Evolutionary conservation across 2,329 filamentous ascomycete species (phyloP).

Genomic region (Ophiocordyceps camponoti-floridani): DNA sequence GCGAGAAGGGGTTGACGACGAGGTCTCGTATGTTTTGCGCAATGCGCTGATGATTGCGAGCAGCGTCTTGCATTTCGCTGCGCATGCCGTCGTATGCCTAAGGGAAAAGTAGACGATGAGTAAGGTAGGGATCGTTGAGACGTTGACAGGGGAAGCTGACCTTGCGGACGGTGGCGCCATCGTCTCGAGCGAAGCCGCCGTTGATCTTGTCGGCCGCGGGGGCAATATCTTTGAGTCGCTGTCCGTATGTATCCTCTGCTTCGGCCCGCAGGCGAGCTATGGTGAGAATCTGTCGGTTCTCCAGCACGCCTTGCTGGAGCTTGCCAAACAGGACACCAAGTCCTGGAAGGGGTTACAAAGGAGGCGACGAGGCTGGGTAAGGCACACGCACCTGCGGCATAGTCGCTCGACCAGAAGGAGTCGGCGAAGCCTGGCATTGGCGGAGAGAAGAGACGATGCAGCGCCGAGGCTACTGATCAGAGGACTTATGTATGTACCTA

Average conservation of each 20-base stretch:
- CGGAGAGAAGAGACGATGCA: conserved; percentile 1
- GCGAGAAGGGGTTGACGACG: conserved; percentile 81
- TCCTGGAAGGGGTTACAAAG: conserved; percentile 24
- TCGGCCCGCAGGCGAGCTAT: conserved; percentile 89
- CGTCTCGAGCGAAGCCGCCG: conserved; percentile 76
- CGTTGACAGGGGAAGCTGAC: conserved; percentile 22
- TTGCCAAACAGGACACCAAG: conserved; percentile 91
- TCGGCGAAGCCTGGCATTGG: conserved; percentile 80
- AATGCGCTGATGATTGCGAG: conserved; percentile 85
- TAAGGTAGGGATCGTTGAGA: not conserved
- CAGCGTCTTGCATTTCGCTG: conserved; percentile 78
- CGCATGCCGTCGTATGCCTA: conserved; percentile 90
- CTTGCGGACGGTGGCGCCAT: conserved; percentile 91
- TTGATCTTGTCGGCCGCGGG: conserved; percentile 64
- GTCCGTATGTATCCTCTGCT: conserved; percentile 79
- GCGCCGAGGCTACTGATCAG: too few relatives aligned
- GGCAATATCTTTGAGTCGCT: conserved; percentile 64
- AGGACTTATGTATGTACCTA: too few relatives aligned
- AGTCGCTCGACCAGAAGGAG: conserved; percentile 96
- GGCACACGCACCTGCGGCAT: conserved; percentile 59
- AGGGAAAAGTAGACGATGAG: not conserved
- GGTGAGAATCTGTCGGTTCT: conserved; percentile 86
- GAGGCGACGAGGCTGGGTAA: not conserved
- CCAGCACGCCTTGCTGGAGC: conserved; percentile 86
- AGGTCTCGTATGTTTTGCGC: conserved; percentile 91